Evolutionary conservation across 495 filamentous ascomycete genomes (phyloP).

Genomic region (Amorphotheca resinae): DNA sequence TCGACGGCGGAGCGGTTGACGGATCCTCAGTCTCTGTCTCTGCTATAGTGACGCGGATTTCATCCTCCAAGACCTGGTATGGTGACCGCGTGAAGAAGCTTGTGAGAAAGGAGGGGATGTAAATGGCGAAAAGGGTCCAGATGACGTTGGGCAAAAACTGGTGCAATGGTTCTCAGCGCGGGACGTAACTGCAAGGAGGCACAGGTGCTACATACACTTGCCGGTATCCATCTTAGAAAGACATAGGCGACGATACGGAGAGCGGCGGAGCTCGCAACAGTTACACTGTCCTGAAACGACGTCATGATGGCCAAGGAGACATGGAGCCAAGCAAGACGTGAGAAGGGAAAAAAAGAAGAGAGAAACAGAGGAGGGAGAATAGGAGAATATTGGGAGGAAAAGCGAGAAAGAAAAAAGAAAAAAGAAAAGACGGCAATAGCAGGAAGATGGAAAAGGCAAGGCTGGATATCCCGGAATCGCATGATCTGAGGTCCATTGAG

Average conservation of each 20-base stretch:
- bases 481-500: no score
- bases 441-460: no score
- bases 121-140: constrained; percentile 58
- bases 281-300: constrained; percentile 15
- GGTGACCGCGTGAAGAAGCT: constrained; percentile 43
- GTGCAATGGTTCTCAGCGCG: neutral
- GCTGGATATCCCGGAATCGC: no score
- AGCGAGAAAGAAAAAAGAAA: neutral
- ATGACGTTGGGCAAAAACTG: constrained; percentile 52
- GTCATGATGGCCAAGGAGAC: constrained; percentile 7
- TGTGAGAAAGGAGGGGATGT: constrained; percentile 54
- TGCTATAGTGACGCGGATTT: constrained; percentile 45
- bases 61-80: constrained; percentile 45
- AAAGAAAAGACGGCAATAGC: neutral
- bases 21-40: constrained; percentile 31
- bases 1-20: constrained; percentile 11
- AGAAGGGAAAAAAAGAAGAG: no score
- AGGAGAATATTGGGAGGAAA: neutral
- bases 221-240: constrained; percentile 77
- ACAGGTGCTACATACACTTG: constrained; percentile 20
- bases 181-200: no score
- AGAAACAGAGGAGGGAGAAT: neutral
- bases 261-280: constrained; percentile 39
- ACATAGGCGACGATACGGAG: constrained; percentile 53
- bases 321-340: no score